These are phyloP conservation scores for Raffaelea deltoideospora DNA, from an alignment of 2,329 filamentous ascomycete genomes.

Conservation along the genomic window DNA sequence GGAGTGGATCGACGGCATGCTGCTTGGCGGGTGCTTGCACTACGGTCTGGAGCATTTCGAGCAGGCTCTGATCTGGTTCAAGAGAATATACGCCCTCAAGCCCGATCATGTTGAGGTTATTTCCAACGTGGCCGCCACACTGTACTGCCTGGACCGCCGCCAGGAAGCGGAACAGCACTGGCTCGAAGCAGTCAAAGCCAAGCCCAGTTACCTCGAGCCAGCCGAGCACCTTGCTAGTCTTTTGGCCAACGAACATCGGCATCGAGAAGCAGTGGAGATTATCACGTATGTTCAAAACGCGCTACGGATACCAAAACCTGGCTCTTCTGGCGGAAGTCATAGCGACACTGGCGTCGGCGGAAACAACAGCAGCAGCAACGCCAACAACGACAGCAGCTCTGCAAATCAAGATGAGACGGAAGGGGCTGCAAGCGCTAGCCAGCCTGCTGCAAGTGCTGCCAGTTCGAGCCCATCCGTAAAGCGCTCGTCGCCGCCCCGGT, in stretches of 20 bases:
- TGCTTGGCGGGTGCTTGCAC: constrained; percentile 79
- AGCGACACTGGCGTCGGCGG: not conserved
- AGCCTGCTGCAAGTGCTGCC: not conserved
- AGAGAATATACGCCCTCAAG: constrained; percentile 42
- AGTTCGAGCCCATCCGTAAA: not conserved
- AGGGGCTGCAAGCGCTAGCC: not conserved
- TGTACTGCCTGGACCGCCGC: constrained; percentile 68
- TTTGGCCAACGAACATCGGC: constrained; percentile 66
- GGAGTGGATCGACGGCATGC: constrained; percentile 87
- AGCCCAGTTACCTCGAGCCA: constrained; percentile 84
- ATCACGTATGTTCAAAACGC: constrained; percentile 73
- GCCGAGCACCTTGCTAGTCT: constrained; percentile 87
- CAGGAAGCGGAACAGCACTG: constrained; percentile 78
- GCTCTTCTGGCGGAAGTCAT: not conserved
- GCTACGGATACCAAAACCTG: constrained; percentile 31
- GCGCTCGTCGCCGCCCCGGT: not conserved
- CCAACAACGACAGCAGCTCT: not conserved
- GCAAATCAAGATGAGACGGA: not conserved
- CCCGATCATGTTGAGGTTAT: constrained; percentile 72
- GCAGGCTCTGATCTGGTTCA: constrained; percentile 62
- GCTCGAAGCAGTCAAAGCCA: constrained; percentile 66
- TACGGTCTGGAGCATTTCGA: constrained; percentile 80
- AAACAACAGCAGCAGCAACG: not conserved
- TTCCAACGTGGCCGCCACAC: constrained; percentile 80
- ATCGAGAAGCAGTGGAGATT: constrained; percentile 70